phyloP scores from a whole-genome alignment of 306 rosid genomes.

The Astragalus glycyphyllos region DNA sequence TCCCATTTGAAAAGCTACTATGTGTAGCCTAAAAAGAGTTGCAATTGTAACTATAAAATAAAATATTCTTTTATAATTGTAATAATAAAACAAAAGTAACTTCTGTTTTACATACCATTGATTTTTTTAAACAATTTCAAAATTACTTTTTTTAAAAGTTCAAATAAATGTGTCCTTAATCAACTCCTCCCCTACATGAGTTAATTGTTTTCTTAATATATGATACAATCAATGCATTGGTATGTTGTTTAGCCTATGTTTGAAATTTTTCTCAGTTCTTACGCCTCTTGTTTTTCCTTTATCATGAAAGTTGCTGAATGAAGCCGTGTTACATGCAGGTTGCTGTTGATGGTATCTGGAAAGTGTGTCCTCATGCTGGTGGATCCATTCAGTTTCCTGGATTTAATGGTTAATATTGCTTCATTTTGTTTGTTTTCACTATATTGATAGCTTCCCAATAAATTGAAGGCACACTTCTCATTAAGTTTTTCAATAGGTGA shows the following conservation, averaged over 20 bases:
- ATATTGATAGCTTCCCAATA: constrained; percentile 3
- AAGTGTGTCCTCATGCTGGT: constrained; percentile 82
- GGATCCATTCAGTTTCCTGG: constrained; percentile 84
- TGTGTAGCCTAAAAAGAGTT: background rate
- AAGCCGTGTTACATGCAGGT: constrained; percentile 56
- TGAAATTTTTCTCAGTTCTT: constrained; percentile 26
- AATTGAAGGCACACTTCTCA: constrained; percentile 33
- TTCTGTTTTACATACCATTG: background rate
- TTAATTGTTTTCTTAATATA: constrained; percentile 4
- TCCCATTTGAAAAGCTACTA: background rate
- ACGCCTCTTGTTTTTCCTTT: constrained; percentile 20
- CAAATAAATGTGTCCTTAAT: background rate
- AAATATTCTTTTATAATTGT: background rate
- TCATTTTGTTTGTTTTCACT: constrained; percentile 30
- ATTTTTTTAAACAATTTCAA: background rate
- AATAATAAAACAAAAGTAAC: background rate
- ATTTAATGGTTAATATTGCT: constrained; percentile 68
- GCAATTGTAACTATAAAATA: background rate
- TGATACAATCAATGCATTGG: constrained; percentile 14
- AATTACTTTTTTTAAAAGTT: background rate
- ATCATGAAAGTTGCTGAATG: constrained; percentile 28
- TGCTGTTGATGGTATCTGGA: constrained; percentile 96
- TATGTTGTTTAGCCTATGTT: background rate
- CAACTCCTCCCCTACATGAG: background rate
- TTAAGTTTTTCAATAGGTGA: constrained; percentile 62